phyloP scores from a whole-genome alignment of 345 rosid genomes.

The Linum tenue region DNA sequence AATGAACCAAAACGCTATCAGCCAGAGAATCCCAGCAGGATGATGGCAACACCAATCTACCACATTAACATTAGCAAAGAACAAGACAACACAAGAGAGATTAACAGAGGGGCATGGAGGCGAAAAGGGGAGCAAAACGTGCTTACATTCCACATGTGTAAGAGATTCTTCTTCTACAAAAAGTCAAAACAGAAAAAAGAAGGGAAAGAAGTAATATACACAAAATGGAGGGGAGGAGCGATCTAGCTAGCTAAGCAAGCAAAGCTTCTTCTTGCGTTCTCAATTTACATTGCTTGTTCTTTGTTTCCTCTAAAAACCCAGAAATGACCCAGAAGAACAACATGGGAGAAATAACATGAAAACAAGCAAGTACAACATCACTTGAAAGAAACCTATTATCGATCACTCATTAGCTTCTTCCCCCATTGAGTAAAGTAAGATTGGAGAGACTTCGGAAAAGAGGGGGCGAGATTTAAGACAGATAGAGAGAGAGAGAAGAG shows the following conservation, averaged over 20 bases:
- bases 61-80: neutral
- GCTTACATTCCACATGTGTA: slow-evolving; percentile 10
- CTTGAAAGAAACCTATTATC: neutral
- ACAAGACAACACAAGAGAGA: neutral
- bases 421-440: neutral
- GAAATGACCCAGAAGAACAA: neutral
- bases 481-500: no score
- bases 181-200: no score
- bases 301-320: slow-evolving; percentile 27
- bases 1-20: no score
- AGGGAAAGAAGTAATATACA: slow-evolving; percentile 23
- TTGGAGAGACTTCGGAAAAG: no score
- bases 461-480: no score
- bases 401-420: neutral
- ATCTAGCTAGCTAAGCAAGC: neutral
- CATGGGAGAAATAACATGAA: neutral
- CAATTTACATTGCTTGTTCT: slow-evolving; percentile 30
- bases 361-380: neutral
- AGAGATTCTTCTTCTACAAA: slow-evolving; percentile 7
- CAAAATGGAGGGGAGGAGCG: slow-evolving; percentile 6
- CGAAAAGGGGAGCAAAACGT: neutral
- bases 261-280: neutral
- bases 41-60: neutral
- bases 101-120: no score
- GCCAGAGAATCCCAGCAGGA: neutral